Percentiles rank a stretch among this genome's conserved stretches.
phyloP scores from a whole-genome alignment of 108 stramenopile species.

The Cyclotella kingstonii region DNA sequence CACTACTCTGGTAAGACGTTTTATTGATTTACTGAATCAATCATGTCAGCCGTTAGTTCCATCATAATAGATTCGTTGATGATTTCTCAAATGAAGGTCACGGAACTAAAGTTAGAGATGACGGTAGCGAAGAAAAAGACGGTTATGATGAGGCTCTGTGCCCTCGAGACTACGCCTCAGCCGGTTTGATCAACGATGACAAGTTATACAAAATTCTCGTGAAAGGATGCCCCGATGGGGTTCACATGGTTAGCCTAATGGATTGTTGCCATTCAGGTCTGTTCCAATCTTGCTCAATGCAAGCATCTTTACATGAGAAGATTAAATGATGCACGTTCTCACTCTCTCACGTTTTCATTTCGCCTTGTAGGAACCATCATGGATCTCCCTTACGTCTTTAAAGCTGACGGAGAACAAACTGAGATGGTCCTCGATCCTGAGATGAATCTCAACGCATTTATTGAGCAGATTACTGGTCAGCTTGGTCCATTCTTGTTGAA shows the following conservation, averaged over 20 bases:
- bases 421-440: constrained; percentile 52
- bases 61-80: constrained; percentile 7
- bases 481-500: constrained; percentile 15
- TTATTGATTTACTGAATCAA: not conserved
- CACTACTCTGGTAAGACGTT: constrained; percentile 57
- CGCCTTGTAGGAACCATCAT: constrained; percentile 45
- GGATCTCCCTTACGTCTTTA: constrained; percentile 52
- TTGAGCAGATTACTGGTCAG: constrained; percentile 35
- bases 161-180: constrained; percentile 53
- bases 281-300: not conserved
- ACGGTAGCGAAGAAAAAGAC: constrained; percentile 59
- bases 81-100: constrained; percentile 58
- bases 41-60: not conserved
- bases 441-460: constrained; percentile 52
- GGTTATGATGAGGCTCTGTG: constrained; percentile 64
- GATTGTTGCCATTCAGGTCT: constrained; percentile 66
- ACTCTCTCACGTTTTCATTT: not conserved
- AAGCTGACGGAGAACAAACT: constrained; percentile 55
- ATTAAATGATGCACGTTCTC: too few species aligned
- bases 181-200: constrained; percentile 64
- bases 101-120: constrained; percentile 68
- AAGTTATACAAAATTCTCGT: constrained; percentile 55
- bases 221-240: constrained; percentile 23
- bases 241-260: constrained; percentile 49
- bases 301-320: too few species aligned